Base-by-base conservation (phyloP, 495 filamentous ascomycete species). In the Daldinia concentrica region DNA sequence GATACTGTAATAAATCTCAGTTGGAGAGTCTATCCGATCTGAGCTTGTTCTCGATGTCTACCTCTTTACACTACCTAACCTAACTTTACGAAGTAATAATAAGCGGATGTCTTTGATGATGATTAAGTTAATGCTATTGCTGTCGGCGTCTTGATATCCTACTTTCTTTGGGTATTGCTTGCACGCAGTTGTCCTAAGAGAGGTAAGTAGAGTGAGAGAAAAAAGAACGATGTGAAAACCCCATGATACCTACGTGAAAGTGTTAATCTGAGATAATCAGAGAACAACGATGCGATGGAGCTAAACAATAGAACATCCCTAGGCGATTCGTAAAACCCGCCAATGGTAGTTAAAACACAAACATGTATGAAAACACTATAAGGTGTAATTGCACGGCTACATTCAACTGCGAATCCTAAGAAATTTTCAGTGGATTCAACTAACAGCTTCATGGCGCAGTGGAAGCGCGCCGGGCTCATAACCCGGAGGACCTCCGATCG, bases 401-500 rank as follows among this genome's bases (percentile, higher is more conserved):
- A 27, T 54, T 17, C 27, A 54, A 54, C 50, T 12, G 9, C 22
- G 3, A 29, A 15, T 27, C 24, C 12, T 4, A 30, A 30, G 27
- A 24, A 24, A 54, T 48, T 22, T 11, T 48, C 43, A 24, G 50
- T 29, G 27, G 27, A 54, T n/a, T 30, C 24, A 30, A 27, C 0
- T 15, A 3, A 3, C 39, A 64, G 54, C 66, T 64, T 59, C 34
- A 64, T 69, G 55, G 66, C 60, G 66, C 60, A 69, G 60, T 59
- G 60, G 60, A 52, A 69, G 66, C 66, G 60, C 60, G 54, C 43
- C 54, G 43, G 67, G 60, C 56, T 64, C 43, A 52, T 62, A 62
- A 52, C 66, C 60, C 41, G 59, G 66, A 69, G 59, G 66, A 54
- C 58, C 66, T 68, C 66, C 52, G 66, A 62, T 68, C 66, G 59